A percentile compares a stretch with the other conserved stretches of the same genome.
Conservation (phyloP, 2,329 filamentous ascomycete species). For the Monosporascus ibericus region DNA sequence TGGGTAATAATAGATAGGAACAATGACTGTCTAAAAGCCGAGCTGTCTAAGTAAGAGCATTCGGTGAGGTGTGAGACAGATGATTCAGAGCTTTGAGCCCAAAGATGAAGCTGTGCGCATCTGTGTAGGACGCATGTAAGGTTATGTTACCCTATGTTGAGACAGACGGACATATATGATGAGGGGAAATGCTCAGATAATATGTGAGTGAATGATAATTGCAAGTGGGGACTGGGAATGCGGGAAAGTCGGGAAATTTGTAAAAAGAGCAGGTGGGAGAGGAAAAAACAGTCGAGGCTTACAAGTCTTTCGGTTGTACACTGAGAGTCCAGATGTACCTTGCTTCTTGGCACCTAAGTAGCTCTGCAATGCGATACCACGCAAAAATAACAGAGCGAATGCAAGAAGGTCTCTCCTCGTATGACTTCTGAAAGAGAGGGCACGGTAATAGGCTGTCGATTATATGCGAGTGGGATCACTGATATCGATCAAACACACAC, state of each 20-base stretch:
- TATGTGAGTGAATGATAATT: conserved; percentile 8
- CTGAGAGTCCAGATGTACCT: conserved; percentile 4
- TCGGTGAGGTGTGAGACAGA: conserved; percentile 13
- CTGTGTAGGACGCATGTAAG: conserved; percentile 5
- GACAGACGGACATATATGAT: conserved; percentile 6
- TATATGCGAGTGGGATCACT: background rate
- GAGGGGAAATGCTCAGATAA: conserved; percentile 14
- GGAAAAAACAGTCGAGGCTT: conserved; percentile 10
- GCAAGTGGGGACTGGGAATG: conserved; percentile 9
- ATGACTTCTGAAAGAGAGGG: background rate
- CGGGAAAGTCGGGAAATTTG: conserved; percentile 16
- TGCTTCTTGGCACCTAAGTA: conserved; percentile 6
- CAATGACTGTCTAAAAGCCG: background rate
- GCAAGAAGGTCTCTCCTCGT: background rate
- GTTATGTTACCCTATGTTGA: conserved; percentile 16
- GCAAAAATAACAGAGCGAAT: conserved; percentile 9
- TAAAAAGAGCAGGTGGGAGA: conserved; percentile 4
- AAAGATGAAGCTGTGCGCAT: background rate
- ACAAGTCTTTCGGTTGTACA: conserved; percentile 12
- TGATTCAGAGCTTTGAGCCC: conserved; percentile 13
- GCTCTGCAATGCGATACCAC: conserved; percentile 16
- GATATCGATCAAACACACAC: background rate
- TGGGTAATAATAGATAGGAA: background rate
- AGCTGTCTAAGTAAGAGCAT: background rate
- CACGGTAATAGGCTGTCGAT: background rate